A percentile compares a stretch with the other conserved stretches of the same genome.
Evolutionary conservation across 2,329 filamentous ascomycete genomes (phyloP).

Genomic region (Exophiala xenobiotica): DNA sequence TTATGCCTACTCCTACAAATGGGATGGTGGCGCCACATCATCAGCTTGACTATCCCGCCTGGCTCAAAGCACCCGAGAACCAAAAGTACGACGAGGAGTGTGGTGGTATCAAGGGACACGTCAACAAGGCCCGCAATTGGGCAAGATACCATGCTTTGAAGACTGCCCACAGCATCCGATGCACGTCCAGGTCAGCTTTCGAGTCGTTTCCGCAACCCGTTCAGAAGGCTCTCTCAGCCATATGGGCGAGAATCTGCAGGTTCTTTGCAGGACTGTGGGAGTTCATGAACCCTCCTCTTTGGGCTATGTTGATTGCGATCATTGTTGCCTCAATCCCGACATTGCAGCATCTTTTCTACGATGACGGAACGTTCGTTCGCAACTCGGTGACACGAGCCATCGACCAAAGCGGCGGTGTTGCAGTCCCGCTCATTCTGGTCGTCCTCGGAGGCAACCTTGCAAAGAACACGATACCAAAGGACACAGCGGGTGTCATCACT

Average conservation of each 20-base stretch:
- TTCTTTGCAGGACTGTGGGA: slow-evolving; percentile 73
- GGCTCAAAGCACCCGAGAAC: slow-evolving; percentile 49
- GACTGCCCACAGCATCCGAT: slow-evolving; percentile 26
- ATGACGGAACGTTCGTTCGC: slow-evolving; percentile 81
- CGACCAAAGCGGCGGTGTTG: slow-evolving; percentile 80
- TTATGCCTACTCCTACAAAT: slow-evolving; percentile 48
- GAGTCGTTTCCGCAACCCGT: slow-evolving; percentile 52
- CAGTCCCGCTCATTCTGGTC: slow-evolving; percentile 91
- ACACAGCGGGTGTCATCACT: slow-evolving; percentile 66
- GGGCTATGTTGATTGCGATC: slow-evolving; percentile 93
- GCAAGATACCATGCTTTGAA: slow-evolving; percentile 23
- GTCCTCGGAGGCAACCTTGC: slow-evolving; percentile 94
- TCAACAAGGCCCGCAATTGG: slow-evolving; percentile 34
- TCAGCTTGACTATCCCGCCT: slow-evolving; percentile 56
- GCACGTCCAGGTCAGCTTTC: slow-evolving; percentile 40
- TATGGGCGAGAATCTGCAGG: slow-evolving; percentile 43
- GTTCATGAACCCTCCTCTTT: slow-evolving; percentile 97
- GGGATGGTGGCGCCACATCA: slow-evolving; percentile 47
- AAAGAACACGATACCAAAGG: slow-evolving; percentile 77
- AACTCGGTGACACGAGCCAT: slow-evolving; percentile 92
- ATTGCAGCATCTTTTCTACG: slow-evolving; percentile 83
- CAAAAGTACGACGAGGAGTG: slow-evolving; percentile 33
- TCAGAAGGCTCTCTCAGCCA: slow-evolving; percentile 50
- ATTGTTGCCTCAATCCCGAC: slow-evolving; percentile 82
- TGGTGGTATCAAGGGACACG: slow-evolving; percentile 31